phyloP scores from a whole-genome alignment of 306 rosid genomes.

The Corylus heterophylla region DNA sequence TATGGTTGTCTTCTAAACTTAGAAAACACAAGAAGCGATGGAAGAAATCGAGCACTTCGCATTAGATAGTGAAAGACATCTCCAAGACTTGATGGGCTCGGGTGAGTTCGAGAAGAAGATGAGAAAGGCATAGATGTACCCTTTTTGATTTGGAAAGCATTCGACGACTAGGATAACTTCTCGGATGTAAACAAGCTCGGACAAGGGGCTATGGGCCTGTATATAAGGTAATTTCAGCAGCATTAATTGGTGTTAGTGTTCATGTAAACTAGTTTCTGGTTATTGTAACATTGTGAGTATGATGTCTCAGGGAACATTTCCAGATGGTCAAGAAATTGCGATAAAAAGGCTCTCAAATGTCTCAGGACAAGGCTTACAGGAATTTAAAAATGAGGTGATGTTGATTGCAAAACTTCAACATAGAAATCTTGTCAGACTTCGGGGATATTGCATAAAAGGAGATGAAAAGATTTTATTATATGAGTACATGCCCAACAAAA shows the following conservation, averaged over 20 bases:
- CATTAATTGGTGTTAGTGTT: neutral
- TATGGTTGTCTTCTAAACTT: neutral
- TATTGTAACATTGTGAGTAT: neutral
- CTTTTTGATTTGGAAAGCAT: conserved; percentile 29
- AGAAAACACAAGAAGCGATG: neutral
- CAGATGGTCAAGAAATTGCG: conserved; percentile 37
- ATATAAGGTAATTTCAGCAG: conserved; percentile 37
- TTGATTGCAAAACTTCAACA: conserved; percentile 55
- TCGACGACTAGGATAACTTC: conserved; percentile 41
- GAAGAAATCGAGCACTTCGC: neutral
- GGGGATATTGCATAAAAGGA: conserved; percentile 44
- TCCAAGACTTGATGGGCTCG: conserved; percentile 29
- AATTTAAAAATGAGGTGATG: conserved; percentile 46
- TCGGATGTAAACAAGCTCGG: conserved; percentile 53
- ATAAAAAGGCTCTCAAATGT: conserved; percentile 50
- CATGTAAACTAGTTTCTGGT: neutral
- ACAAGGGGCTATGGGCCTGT: conserved; percentile 66
- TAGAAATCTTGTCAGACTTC: conserved; percentile 43
- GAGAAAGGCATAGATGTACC: conserved; percentile 43
- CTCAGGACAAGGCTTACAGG: conserved; percentile 46
- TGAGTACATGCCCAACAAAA: conserved; percentile 52
- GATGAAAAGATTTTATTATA: conserved; percentile 49
- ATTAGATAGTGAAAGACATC: conserved; percentile 20
- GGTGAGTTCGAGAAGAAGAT: conserved; percentile 30
- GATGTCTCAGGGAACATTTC: conserved; percentile 35